These are phyloP conservation scores for Lycium ferocissimum DNA, from an alignment of 257 asterid genomes.

Conservation along the genomic window DNA sequence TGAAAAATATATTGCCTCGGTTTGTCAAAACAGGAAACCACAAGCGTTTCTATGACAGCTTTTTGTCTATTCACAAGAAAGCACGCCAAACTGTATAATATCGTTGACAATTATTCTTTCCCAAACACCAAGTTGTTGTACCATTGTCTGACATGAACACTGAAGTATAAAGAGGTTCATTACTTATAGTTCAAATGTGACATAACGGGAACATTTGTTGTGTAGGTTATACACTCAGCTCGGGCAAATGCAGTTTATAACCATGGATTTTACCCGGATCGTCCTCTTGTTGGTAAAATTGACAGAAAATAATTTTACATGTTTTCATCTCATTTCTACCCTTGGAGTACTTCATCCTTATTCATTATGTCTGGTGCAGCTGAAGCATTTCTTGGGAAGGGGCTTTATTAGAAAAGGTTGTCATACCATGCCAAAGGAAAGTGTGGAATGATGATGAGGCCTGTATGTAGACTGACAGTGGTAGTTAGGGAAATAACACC, in stretches of 20 bases:
- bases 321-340: conserved; percentile 1
- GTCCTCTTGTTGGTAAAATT: conserved; percentile 81
- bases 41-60: no score
- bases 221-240: conserved; percentile 91
- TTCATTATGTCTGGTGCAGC: conserved; percentile 50
- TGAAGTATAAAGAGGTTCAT: conserved; percentile 11
- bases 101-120: not conserved
- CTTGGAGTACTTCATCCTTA: not conserved
- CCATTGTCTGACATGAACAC: not conserved
- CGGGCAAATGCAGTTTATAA: conserved; percentile 93
- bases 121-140: not conserved
- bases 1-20: not conserved
- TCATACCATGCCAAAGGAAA: conserved; percentile 75
- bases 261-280: conserved; percentile 75
- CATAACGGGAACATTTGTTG: conserved; percentile 18
- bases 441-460: conserved; percentile 66
- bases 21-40: not conserved
- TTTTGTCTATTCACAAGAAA: not conserved
- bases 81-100: not conserved
- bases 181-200: conserved; percentile 15
- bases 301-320: not conserved
- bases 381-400: conserved; percentile 95
- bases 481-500: conserved; percentile 84
- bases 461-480: conserved; percentile 87
- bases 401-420: conserved; percentile 71